Evolutionary conservation across 495 filamentous ascomycete genomes (phyloP).

Genomic region (Talaromyces adpressus): DNA sequence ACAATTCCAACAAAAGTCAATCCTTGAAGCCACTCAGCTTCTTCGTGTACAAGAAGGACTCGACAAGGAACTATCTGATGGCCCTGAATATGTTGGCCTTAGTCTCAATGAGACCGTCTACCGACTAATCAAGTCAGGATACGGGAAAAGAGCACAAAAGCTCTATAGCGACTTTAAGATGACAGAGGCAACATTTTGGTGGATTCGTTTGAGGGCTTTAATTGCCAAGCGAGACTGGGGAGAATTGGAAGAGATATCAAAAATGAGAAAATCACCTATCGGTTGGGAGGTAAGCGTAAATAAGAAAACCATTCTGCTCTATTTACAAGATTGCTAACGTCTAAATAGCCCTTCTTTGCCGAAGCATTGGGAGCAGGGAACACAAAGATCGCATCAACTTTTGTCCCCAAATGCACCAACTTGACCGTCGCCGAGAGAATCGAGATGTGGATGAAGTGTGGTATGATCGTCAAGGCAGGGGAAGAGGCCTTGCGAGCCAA

Average conservation of each 20-base stretch:
- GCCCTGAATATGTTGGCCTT: constrained; percentile 67
- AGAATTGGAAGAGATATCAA: constrained; percentile 79
- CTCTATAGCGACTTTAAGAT: constrained; percentile 89
- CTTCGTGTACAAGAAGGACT: constrained; percentile 79
- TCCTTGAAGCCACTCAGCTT: constrained; percentile 71
- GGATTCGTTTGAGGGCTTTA: constrained; percentile 82
- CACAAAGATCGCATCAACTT: constrained; percentile 71
- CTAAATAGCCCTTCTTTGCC: constrained; percentile 76
- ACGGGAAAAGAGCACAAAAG: constrained; percentile 74
- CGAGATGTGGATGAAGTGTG: constrained; percentile 95
- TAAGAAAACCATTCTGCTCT: constrained; percentile 5
- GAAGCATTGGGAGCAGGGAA: constrained; percentile 85
- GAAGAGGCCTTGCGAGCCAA: constrained; percentile 84
- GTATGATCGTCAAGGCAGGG: constrained; percentile 80
- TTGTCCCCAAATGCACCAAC: constrained; percentile 79
- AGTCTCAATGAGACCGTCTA: constrained; percentile 87
- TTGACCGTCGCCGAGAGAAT: constrained; percentile 59
- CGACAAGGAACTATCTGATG: constrained; percentile 66
- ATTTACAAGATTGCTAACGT: constrained; percentile 16
- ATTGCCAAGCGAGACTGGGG: constrained; percentile 85
- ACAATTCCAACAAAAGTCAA: constrained; percentile 60
- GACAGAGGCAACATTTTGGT: constrained; percentile 81
- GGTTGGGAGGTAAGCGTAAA: constrained; percentile 75
- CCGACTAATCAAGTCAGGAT: constrained; percentile 66
- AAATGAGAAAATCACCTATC: constrained; percentile 72